Percentiles rank a stretch among this genome's conserved stretches.
These are phyloP conservation scores for Tarenaya hassleriana DNA, from an alignment of 345 rosid genomes.

Conservation along the genomic window DNA sequence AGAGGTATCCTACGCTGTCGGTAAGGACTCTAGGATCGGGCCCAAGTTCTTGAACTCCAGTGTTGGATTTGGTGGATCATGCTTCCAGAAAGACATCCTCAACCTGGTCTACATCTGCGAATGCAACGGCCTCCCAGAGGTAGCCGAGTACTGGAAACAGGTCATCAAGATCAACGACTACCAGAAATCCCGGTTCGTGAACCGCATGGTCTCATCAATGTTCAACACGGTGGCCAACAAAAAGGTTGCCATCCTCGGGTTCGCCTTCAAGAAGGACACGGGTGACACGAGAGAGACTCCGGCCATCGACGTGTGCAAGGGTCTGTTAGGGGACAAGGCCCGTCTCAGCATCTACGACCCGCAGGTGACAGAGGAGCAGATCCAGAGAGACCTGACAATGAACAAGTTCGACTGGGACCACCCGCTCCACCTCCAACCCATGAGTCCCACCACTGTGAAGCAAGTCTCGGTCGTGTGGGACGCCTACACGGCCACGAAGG, in stretches of 20 bases:
- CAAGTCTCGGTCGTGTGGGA: conserved; percentile 74
- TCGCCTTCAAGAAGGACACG: conserved; percentile 90
- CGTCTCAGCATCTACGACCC: conserved; percentile 80
- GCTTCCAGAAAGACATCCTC: conserved; percentile 86
- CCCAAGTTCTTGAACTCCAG: conserved; percentile 83
- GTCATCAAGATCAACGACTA: conserved; percentile 91
- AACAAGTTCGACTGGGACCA: conserved; percentile 95
- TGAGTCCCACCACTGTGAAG: conserved; percentile 74
- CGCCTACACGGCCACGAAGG: conserved; percentile 72
- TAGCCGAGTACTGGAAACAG: conserved; percentile 92
- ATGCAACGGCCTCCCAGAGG: conserved; percentile 91
- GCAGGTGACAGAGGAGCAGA: conserved; percentile 81
- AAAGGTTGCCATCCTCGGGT: conserved; percentile 75
- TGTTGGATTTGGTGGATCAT: conserved; percentile 89
- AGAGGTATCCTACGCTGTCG: conserved; percentile 72
- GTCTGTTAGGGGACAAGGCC: conserved; percentile 84
- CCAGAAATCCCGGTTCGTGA: conserved; percentile 79
- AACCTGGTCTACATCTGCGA: conserved; percentile 88
- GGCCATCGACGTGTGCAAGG: conserved; percentile 91
- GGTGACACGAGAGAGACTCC: conserved; percentile 93
- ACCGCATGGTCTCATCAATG: conserved; percentile 83
- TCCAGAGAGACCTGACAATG: conserved; percentile 86
- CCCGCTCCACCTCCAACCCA: conserved; percentile 87
- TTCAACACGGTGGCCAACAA: conserved; percentile 78
- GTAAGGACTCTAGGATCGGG: conserved; percentile 73